These are phyloP conservation scores for Nannochloropsis gaditana DNA, from an alignment of 108 stramenopile species.

Conservation along the genomic window DNA sequence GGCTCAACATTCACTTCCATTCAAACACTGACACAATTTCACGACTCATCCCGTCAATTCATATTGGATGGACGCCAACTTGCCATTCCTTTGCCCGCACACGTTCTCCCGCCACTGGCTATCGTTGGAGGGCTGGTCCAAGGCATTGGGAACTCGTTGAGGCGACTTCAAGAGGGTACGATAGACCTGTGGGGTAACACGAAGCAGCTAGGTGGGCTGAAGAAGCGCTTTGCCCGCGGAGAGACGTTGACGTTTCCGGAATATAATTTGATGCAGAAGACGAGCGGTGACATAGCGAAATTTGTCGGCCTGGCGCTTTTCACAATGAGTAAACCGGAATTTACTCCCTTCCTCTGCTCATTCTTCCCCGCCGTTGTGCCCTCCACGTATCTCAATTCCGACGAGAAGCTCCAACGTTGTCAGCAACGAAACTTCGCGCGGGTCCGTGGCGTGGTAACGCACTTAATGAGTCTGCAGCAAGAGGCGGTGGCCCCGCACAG, in stretches of 20 bases:
- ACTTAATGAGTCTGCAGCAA: slow-evolving; percentile 20
- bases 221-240: background rate
- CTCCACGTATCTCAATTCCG: background rate
- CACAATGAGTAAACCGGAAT: slow-evolving; percentile 11
- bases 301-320: slow-evolving; percentile 9
- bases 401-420: slow-evolving; percentile 12
- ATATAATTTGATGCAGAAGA: slow-evolving; percentile 6
- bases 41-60: background rate
- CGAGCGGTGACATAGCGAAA: background rate
- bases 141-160: background rate
- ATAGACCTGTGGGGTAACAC: background rate
- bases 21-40: background rate
- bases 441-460: background rate
- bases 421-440: slow-evolving; percentile 17
- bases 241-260: background rate
- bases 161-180: background rate
- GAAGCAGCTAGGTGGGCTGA: background rate
- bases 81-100: too few species aligned
- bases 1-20: background rate
- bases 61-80: too few species aligned
- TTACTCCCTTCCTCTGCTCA: slow-evolving; percentile 16
- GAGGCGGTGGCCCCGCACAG: slow-evolving; percentile 11
- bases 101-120: background rate
- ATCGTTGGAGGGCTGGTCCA: background rate
- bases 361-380: slow-evolving; percentile 9